A percentile compares a stretch with the other conserved stretches of the same genome.
These are phyloP conservation scores for Drosera spatulata DNA, from an alignment of 179 eudicot genomes.

Conservation along the genomic window DNA sequence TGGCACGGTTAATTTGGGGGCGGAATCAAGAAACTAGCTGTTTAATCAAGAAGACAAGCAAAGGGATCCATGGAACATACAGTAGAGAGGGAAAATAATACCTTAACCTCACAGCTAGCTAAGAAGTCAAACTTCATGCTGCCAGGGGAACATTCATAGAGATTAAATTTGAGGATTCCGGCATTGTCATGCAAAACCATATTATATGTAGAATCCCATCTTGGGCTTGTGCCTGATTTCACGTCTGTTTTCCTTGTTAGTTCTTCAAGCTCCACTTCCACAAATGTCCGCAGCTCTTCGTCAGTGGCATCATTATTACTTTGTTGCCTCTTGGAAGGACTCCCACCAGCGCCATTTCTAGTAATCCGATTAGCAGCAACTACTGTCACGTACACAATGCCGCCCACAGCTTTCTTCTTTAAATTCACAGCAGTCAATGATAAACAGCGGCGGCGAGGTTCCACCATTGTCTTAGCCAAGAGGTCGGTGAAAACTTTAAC, in stretches of 20 bases:
- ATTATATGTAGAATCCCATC: slow-evolving; percentile 79
- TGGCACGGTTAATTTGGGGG: too few relatives aligned
- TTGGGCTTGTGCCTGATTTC: slow-evolving; percentile 59
- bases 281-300: slow-evolving; percentile 67
- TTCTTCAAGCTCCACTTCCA: slow-evolving; percentile 90
- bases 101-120: slow-evolving; percentile 90
- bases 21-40: too few relatives aligned
- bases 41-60: too few relatives aligned
- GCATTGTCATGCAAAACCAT: slow-evolving; percentile 76
- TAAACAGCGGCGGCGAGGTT: slow-evolving; percentile 84
- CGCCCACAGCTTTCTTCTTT: slow-evolving; percentile 78
- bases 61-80: background rate
- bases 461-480: slow-evolving; percentile 83
- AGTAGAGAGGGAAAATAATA: slow-evolving; percentile 13
- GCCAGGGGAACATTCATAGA: slow-evolving; percentile 67
- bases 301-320: slow-evolving; percentile 16
- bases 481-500: slow-evolving; percentile 70
- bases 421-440: slow-evolving; percentile 61
- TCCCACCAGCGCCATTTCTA: slow-evolving; percentile 34
- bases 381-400: slow-evolving; percentile 66
- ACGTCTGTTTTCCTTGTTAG: slow-evolving; percentile 70
- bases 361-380: slow-evolving; percentile 50
- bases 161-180: slow-evolving; percentile 62
- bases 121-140: slow-evolving; percentile 67
- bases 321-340: slow-evolving; percentile 37